Conservation (phyloP, 192 early-diverging fungal genomes). For the Fimicolochytrium jonesii region DNA sequence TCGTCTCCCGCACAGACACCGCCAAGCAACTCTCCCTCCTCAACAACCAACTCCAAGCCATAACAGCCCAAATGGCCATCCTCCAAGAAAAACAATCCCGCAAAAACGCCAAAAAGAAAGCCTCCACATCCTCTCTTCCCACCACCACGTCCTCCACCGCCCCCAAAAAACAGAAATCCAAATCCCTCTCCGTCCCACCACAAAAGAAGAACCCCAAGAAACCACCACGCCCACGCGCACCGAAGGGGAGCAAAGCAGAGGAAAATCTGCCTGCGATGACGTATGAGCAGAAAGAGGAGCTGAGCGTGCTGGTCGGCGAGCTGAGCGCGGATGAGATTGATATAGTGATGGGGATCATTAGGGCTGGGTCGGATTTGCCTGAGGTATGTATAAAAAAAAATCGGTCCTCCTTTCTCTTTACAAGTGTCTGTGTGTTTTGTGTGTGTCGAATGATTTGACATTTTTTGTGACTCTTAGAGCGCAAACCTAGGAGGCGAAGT, state of each 20-base stretch:
- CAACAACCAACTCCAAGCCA: conserved; percentile 19
- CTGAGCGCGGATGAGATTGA: conserved; percentile 60
- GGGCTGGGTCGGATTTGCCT: conserved; percentile 57
- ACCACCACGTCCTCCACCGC: conserved; percentile 5
- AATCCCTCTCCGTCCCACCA: conserved; percentile 3
- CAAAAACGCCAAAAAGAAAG: conserved; percentile 18
- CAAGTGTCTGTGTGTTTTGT: not conserved
- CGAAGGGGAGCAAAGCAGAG: conserved; percentile 28
- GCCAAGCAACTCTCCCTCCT: conserved; percentile 20
- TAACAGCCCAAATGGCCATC: conserved; percentile 23
- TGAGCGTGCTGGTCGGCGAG: conserved; percentile 64
- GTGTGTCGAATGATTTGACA: not conserved
- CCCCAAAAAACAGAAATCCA: not conserved
- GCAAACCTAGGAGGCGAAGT: conserved; percentile 90
- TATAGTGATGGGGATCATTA: conserved; percentile 72
- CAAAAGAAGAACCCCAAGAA: conserved; percentile 20
- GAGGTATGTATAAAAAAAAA: conserved; percentile 44
- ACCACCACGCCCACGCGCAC: conserved; percentile 9
- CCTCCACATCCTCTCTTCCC: not conserved
- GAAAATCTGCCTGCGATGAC: conserved; percentile 54
- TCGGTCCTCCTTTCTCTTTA: not conserved
- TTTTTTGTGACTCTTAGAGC: conserved; percentile 34
- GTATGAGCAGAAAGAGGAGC: conserved; percentile 84
- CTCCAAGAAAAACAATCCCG: conserved; percentile 29
- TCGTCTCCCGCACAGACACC: no score